Percentiles rank a stretch among this genome's conserved stretches.
Evolutionary conservation across 2,329 filamentous ascomycete genomes (phyloP).

Genomic region (Akanthomyces lecanii): DNA sequence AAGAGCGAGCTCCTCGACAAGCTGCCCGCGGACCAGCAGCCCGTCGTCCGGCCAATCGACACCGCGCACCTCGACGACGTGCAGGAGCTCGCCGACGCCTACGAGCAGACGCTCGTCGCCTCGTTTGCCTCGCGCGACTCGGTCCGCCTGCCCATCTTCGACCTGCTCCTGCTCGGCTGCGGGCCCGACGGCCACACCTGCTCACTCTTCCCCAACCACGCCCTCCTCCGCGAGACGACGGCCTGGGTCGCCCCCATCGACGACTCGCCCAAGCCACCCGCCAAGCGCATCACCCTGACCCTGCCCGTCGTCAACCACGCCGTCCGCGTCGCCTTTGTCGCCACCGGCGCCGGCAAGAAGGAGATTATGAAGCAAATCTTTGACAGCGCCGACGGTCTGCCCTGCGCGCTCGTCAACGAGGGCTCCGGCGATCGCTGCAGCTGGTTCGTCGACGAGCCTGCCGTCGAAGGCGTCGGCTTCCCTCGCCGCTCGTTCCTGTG

Average conservation of each 20-base stretch:
- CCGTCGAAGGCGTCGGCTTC: conserved; percentile 80
- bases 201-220: conserved; percentile 88
- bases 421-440: conserved; percentile 78
- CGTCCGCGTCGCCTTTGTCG: conserved; percentile 83
- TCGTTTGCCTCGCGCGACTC: conserved; percentile 90
- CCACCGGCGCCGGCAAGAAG: conserved; percentile 85
- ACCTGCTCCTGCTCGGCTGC: conserved; percentile 87
- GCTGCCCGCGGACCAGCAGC: conserved; percentile 65
- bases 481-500: conserved; percentile 65
- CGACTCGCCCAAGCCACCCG: conserved; percentile 92
- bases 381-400: conserved; percentile 70
- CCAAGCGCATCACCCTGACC: conserved; percentile 85
- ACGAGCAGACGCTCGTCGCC: conserved; percentile 81
- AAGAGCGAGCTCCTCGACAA: conserved; percentile 86
- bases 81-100: conserved; percentile 89
- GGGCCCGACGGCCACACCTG: conserved; percentile 97
- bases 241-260: conserved; percentile 92
- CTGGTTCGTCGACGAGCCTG: conserved; percentile 90
- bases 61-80: conserved; percentile 61
- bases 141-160: conserved; percentile 91
- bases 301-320: conserved; percentile 87
- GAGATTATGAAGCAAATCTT: conserved; percentile 91
- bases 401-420: conserved; percentile 84
- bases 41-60: conserved; percentile 78
- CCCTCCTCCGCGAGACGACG: conserved; percentile 71